A percentile compares a stretch with the other conserved stretches of the same genome.
Conservation (phyloP, 192 early-diverging fungal genomes). For the Podochytrium sp. region DNA sequence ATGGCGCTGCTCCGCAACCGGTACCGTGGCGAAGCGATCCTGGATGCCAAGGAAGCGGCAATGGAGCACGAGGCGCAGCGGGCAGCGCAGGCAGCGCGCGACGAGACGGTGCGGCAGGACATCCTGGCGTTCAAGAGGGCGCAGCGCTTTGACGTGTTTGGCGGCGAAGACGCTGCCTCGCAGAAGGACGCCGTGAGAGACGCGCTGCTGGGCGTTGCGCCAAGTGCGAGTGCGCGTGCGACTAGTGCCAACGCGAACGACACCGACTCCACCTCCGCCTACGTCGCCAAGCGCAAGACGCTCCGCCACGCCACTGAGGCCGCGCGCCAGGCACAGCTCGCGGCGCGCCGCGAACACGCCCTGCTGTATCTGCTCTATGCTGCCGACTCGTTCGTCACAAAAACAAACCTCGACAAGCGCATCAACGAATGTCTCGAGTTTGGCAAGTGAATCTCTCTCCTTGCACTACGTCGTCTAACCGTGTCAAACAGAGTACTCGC, state of each 20-base stretch:
- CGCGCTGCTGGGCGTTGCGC: not conserved
- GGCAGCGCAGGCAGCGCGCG: not conserved
- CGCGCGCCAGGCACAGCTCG: not conserved
- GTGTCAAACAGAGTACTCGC: not conserved
- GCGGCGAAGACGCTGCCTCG: not conserved
- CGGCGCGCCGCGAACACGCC: not conserved
- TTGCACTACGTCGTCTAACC: too few relatives aligned
- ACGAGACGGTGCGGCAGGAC: not conserved
- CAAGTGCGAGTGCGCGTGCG: not conserved
- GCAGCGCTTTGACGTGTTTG: not conserved
- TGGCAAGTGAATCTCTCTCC: not conserved
- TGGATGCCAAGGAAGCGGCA: slow-evolving; percentile 25
- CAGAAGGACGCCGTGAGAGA: not conserved
- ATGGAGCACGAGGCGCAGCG: not conserved
- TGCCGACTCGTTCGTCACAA: slow-evolving; percentile 21
- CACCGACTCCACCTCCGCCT: not conserved
- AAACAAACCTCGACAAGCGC: slow-evolving; percentile 5
- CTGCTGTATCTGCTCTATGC: slow-evolving; percentile 27
- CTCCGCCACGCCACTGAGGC: slow-evolving; percentile 1
- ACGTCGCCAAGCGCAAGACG: not conserved
- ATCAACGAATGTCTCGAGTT: slow-evolving; percentile 20
- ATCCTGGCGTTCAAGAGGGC: not conserved
- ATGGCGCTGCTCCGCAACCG: slow-evolving; percentile 12
- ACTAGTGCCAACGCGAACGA: not conserved
- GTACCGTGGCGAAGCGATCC: slow-evolving; percentile 8